Evolutionary conservation across 2,329 filamentous ascomycete species (phyloP).

Genomic region (Ophiocordyceps unilateralis): DNA sequence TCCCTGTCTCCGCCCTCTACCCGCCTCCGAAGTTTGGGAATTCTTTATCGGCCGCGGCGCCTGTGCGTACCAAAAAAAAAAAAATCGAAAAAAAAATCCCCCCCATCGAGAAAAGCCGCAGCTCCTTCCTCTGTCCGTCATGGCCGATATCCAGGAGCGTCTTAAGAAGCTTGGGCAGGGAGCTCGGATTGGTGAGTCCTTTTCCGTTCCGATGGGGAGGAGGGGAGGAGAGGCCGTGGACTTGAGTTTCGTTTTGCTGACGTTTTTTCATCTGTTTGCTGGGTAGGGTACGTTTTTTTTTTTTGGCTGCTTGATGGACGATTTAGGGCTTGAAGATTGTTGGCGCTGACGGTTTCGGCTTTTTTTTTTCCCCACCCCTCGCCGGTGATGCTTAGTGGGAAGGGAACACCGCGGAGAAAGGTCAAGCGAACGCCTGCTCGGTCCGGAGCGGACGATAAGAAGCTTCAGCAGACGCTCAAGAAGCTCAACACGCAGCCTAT

Average conservation of each 20-base stretch:
- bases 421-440: conserved; percentile 94
- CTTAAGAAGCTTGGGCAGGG: conserved; percentile 38
- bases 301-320: no score
- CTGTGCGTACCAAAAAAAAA: no score
- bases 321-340: no score
- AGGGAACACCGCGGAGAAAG: conserved; percentile 94
- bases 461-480: conserved; percentile 92
- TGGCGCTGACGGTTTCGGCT: not conserved
- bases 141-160: conserved; percentile 40
- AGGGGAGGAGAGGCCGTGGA: no score
- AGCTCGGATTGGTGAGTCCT: conserved; percentile 54
- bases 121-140: conserved; percentile 17
- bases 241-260: no score
- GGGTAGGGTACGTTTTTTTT: conserved; percentile 22
- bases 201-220: not conserved
- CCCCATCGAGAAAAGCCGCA: conserved; percentile 5
- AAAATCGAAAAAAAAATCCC: no score
- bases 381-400: conserved; percentile 45
- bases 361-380: conserved; percentile 1
- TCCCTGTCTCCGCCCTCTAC: no score
- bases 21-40: no score
- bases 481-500: conserved; percentile 99
- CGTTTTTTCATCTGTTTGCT: not conserved
- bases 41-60: no score
- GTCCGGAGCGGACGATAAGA: conserved; percentile 96